Percentiles rank a stretch among this genome's conserved stretches.
phyloP scores from a whole-genome alignment of 2,329 filamentous ascomycete species.

The Xylogone sp. region DNA sequence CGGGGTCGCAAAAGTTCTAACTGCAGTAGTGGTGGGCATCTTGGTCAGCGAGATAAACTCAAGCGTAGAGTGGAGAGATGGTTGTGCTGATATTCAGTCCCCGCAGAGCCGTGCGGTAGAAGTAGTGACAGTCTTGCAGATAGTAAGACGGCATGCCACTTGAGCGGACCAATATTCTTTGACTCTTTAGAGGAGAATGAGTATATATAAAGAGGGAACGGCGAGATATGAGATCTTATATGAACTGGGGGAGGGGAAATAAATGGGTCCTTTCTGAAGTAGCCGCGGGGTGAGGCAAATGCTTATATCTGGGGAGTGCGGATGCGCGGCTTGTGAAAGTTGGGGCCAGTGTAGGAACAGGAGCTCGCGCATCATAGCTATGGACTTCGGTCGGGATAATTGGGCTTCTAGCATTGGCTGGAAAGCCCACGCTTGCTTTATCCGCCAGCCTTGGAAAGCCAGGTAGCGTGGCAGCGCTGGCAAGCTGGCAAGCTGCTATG shows the following conservation, averaged over 20 bases:
- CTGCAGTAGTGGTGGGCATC: constrained; percentile 61
- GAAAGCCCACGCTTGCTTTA: too few species aligned
- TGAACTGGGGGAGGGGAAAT: background rate
- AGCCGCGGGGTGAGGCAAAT: background rate
- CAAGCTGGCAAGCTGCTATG: too few species aligned
- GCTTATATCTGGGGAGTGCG: background rate
- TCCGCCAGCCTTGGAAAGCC: too few species aligned
- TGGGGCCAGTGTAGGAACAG: background rate
- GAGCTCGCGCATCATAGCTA: background rate
- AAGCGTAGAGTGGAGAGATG: constrained; percentile 73
- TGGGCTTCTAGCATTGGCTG: too few species aligned
- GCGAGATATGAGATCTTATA: background rate
- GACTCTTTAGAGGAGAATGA: background rate
- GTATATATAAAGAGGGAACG: background rate
- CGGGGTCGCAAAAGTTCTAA: constrained; percentile 67
- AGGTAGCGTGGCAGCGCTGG: too few species aligned
- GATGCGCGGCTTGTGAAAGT: background rate
- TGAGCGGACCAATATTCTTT: constrained; percentile 1
- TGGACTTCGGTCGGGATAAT: too few species aligned
- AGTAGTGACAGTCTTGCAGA: constrained; percentile 87
- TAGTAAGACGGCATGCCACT: constrained; percentile 71
- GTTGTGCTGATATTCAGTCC: constrained; percentile 77
- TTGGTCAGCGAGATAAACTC: constrained; percentile 40
- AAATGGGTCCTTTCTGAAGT: background rate
- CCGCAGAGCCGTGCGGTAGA: constrained; percentile 85